Conservation (phyloP, 75 land plant genomes). For the Cupressus sempervirens region DNA sequence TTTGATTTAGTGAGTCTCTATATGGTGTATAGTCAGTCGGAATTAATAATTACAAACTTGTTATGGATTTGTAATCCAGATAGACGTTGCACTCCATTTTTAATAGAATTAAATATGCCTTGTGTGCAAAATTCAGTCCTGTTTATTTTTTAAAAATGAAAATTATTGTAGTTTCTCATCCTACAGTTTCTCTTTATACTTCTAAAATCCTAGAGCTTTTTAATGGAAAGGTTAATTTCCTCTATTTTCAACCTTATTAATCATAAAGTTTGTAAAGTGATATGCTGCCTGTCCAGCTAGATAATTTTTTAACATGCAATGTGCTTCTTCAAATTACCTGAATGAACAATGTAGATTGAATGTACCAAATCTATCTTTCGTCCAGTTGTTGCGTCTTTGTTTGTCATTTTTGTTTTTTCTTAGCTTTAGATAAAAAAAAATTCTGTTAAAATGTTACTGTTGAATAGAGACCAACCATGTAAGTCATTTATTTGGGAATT, state of each 20-base stretch:
- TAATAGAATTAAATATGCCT: background rate
- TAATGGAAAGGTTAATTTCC: too few species aligned
- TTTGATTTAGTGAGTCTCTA: background rate
- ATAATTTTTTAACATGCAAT: background rate
- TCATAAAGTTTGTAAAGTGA: background rate
- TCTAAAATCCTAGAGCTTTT: background rate
- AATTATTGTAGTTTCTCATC: background rate
- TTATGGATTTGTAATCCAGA: background rate
- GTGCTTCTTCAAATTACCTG: too few species aligned
- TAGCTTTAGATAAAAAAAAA: background rate
- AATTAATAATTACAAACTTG: background rate
- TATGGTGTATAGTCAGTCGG: background rate
- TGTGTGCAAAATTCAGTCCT: background rate
- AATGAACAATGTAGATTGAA: too few species aligned
- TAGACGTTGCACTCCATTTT: background rate
- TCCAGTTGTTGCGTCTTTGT: background rate
- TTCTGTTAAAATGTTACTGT: background rate
- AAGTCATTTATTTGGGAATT: too few species aligned
- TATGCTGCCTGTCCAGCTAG: background rate
- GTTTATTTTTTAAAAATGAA: background rate
- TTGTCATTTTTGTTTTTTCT: background rate
- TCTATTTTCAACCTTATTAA: background rate
- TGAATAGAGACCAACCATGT: background rate
- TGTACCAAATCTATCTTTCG: background rate
- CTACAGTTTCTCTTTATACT: background rate